Base-by-base conservation (phyloP, 495 filamentous ascomycete species). In the Schizothecium vesticola region DNA sequence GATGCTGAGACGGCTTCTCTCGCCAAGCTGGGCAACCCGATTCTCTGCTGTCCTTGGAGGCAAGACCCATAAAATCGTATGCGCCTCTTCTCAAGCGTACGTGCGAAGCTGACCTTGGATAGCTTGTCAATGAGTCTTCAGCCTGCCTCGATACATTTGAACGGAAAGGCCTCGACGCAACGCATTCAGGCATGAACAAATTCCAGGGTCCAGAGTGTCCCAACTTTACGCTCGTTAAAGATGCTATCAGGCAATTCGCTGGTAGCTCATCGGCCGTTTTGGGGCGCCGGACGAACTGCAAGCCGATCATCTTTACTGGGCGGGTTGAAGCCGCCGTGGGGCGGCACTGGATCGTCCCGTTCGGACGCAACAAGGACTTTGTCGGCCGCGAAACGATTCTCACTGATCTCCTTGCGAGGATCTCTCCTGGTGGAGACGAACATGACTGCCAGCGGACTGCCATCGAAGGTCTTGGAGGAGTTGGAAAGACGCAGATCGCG, bases 401-500 rank as follows among this genome's bases (percentile, higher is more conserved):
- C 43, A 60, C 61, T 11, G 62, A 73, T 25, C 78, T 86, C 33
- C 59, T 75, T 6, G 25, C 69, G 8, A 74, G 36, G 69, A 69
- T 79, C 61, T 26, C 69, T 58, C 64, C 68, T n/a, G n/a, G n/a
- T 24, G 62, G 58, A 59, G 68, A 56, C 59, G 56, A 59, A 23
- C 58, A 64, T 67, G 62, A 78, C 22, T 81, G 75, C 33, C 81
- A 80, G 16, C 73, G 80, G 28, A 76, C 75, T 29, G 80, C 76
- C 3, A 69, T 86, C 59, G 79, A 81, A 31, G 84, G 84, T 23
- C 79, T 85, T 9, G 83, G 84, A 76, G 73, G 73, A 5, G 64
- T 71, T 59, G 86, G 82, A 10, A 87, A 87, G 73, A 84, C 83
- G 0, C 82, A 87, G 66, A 80, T 86, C 59, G 85, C 85, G 1